Evolutionary conservation across 129 eudicot species (phyloP).

Genomic region (Pulicaria dysenterica): DNA sequence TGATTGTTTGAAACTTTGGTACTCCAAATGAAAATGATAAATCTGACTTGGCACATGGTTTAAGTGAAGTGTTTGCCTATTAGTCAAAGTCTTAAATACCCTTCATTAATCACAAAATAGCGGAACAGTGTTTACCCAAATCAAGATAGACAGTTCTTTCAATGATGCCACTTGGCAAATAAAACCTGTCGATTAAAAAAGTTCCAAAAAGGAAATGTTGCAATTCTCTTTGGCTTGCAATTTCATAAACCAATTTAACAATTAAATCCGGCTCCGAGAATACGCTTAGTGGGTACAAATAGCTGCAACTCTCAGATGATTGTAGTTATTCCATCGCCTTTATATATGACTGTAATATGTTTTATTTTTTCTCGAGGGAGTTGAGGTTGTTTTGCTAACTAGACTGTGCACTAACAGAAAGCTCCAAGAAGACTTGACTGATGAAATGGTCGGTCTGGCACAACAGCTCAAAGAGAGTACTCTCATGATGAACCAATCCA

Average conservation of each 20-base stretch:
- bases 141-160: neutral
- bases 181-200: neutral
- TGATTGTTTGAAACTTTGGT: neutral
- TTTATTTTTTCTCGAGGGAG: neutral
- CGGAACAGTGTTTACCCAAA: neutral
- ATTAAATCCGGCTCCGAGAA: neutral
- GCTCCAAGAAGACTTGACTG: constrained; percentile 97
- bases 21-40: neutral
- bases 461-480: constrained; percentile 89
- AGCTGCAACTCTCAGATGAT: neutral
- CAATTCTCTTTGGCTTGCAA: neutral
- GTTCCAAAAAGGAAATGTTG: constrained; percentile 1
- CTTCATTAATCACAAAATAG: neutral
- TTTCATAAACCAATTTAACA: neutral
- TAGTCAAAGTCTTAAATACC: constrained; percentile 9
- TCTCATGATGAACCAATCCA: constrained; percentile 79
- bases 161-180: constrained; percentile 5
- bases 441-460: constrained; percentile 94
- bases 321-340: too few relatives aligned
- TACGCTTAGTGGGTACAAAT: neutral
- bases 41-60: neutral
- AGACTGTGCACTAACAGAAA: constrained; percentile 43
- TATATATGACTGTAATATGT: neutral
- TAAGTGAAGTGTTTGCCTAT: neutral
- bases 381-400: neutral